Base-by-base conservation (phyloP, 805 yeast genomes). In the Candida qinlingensis region DNA sequence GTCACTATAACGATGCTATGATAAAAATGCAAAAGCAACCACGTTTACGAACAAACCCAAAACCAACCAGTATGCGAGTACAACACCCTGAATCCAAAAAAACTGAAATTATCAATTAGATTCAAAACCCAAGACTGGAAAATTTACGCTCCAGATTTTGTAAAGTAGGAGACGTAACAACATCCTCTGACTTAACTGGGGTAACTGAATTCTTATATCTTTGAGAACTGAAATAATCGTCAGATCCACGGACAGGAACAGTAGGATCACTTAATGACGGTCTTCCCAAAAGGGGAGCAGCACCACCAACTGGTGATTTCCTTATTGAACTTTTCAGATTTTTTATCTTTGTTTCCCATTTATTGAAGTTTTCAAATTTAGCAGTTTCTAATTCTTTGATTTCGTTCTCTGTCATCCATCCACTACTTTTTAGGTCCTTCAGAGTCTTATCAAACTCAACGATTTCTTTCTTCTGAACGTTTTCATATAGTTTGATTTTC, bases 371-470 rank as follows among this genome's bases (percentile, higher is more conserved):
- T 36, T 54, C 56, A 11, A 41, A 45, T 26, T 54, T 54, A 9
- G 61, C 54, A 7, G 37, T 42, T 35, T 57, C 56, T 7, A 59
- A 30, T 30, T 52, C 49, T 7, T n/a, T 10, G 1, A 57, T 19
- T 42, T 59, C 62, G 19, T 38, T 45, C 13, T 50, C 51, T 29
- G 56, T 58, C 58, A 58, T 49, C 63, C 63, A 59, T 5, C 63
- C 63, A 47, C 62, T 49, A n/a, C 48, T 45, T 42, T 50, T 50
- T 11, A 59, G 39, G 36, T 52, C 48, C 25, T 46, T 35, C 19
- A 54, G 37, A 1, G 57, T 53, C 26, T 52, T 54, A 25, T 54
- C 45, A 38, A 54, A 54, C 39, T 52, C 63, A 6, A 35, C 27
- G 12, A 52, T 51, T 44, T 59, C 62, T 13, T 47, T 39, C 30